A percentile compares a stretch with the other conserved stretches of the same genome.
phyloP scores from a whole-genome alignment of 2,329 filamentous ascomycete species.

The Alternaria arbusti region DNA sequence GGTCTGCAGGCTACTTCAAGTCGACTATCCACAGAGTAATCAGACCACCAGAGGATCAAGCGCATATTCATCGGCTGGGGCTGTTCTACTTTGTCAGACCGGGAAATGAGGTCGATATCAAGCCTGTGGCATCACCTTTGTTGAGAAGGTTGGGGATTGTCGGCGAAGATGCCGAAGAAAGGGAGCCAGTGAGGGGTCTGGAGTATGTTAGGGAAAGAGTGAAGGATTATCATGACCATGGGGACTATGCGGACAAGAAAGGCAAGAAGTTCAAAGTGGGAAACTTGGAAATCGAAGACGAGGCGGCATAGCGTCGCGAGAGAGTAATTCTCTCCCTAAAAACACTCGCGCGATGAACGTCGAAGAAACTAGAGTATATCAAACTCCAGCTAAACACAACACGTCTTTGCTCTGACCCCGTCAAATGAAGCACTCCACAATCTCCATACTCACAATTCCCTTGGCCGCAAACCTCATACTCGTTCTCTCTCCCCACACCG shows the following conservation, averaged over 20 bases:
- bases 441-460: neutral
- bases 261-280: constrained; percentile 51
- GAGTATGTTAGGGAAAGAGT: constrained; percentile 53
- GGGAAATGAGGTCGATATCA: constrained; percentile 46
- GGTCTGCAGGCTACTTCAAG: constrained; percentile 55
- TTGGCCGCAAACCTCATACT: neutral
- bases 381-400: neutral
- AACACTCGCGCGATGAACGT: neutral
- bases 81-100: constrained; percentile 53
- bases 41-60: constrained; percentile 53
- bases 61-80: constrained; percentile 45
- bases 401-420: neutral
- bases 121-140: constrained; percentile 46
- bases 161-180: constrained; percentile 26
- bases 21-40: constrained; percentile 59
- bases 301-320: constrained; percentile 33
- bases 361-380: neutral
- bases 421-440: constrained; percentile 1
- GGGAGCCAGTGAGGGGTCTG: constrained; percentile 44
- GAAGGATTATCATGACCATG: constrained; percentile 51
- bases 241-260: constrained; percentile 49
- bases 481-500: neutral
- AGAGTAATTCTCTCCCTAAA: neutral
- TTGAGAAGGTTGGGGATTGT: constrained; percentile 38
- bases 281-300: constrained; percentile 51